A percentile compares a stretch with the other conserved stretches of the same genome.
phyloP scores from a whole-genome alignment of 306 rosid species.

The Prunus armeniaca region DNA sequence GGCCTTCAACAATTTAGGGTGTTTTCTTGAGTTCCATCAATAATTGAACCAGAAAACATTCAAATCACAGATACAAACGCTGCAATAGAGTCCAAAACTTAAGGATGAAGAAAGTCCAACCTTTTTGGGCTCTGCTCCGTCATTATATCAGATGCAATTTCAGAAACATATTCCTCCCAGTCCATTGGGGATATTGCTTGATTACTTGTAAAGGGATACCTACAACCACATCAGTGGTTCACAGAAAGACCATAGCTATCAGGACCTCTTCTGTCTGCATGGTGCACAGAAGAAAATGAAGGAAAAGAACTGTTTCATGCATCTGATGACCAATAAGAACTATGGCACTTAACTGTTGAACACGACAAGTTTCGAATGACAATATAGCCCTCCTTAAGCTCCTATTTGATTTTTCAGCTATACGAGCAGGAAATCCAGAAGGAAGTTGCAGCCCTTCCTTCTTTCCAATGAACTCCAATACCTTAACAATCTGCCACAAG shows the following conservation, averaged over 20 bases:
- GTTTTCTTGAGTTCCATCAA: background rate
- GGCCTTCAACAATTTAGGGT: background rate
- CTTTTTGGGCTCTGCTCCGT: slow-evolving; percentile 98
- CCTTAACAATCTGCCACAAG: slow-evolving; percentile 59
- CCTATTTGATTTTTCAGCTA: slow-evolving; percentile 79
- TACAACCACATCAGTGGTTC: slow-evolving; percentile 31
- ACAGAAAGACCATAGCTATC: slow-evolving; percentile 20
- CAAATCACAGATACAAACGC: background rate
- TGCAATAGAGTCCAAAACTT: background rate
- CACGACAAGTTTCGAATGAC: slow-evolving; percentile 86
- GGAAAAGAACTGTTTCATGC: background rate
- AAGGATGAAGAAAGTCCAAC: slow-evolving; percentile 30
- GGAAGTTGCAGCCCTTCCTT: slow-evolving; percentile 88
- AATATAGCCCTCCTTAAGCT: slow-evolving; percentile 84
- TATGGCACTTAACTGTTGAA: slow-evolving; percentile 67
- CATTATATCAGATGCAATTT: slow-evolving; percentile 93
- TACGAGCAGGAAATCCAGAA: slow-evolving; percentile 61
- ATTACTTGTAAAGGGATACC: slow-evolving; percentile 80
- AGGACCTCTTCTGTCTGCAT: slow-evolving; percentile 11
- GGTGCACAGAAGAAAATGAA: background rate
- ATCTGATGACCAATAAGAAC: slow-evolving; percentile 11
- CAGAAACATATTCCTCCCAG: slow-evolving; percentile 91
- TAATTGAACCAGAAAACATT: background rate
- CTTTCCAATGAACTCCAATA: slow-evolving; percentile 72
- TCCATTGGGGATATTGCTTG: slow-evolving; percentile 86